These are phyloP conservation scores for Cubamyces lactineus DNA, from an alignment of 768 basidiomycete species.

Conservation along the genomic window DNA sequence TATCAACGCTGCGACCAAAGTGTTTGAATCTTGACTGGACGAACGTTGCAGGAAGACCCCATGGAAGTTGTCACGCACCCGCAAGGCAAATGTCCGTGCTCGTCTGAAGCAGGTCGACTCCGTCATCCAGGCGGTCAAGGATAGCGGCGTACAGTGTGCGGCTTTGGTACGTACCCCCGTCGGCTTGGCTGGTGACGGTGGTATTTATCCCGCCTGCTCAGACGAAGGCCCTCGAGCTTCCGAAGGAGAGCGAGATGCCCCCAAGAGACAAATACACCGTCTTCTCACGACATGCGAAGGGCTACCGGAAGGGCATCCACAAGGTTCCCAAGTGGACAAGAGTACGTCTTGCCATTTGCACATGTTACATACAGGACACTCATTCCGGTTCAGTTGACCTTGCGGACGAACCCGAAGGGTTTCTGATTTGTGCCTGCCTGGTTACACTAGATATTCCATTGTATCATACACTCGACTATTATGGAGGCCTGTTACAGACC, in stretches of 20 bases:
- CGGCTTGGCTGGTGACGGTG: too few species aligned
- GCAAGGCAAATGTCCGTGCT: constrained; percentile 89
- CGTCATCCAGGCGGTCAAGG: constrained; percentile 86
- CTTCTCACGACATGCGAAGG: constrained; percentile 67
- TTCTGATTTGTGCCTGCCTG: constrained; percentile 55
- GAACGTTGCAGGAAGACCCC: constrained; percentile 78
- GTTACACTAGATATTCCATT: constrained; percentile 13
- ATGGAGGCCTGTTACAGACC: constrained; percentile 27
- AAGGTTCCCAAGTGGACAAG: constrained; percentile 98
- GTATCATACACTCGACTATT: constrained; percentile 26
- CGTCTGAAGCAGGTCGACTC: constrained; percentile 91
- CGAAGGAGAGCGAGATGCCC: constrained; percentile 93
- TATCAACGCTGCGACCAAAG: background rate
- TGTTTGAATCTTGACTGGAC: background rate
- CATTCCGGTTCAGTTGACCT: constrained; percentile 63
- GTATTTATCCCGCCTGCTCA: constrained; percentile 34
- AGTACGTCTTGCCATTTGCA: constrained; percentile 47
- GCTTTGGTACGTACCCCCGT: constrained; percentile 62
- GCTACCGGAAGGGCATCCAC: constrained; percentile 94
- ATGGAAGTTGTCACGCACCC: constrained; percentile 88
- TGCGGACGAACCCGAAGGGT: constrained; percentile 87
- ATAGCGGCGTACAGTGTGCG: constrained; percentile 77
- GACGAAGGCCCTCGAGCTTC: constrained; percentile 77
- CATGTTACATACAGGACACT: background rate
- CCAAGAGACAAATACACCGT: constrained; percentile 95